Evolutionary conservation across 768 basidiomycete genomes (phyloP), one percentile per base, ranked within the genome.

Genomic region (Megacollybia marginata): DNA sequence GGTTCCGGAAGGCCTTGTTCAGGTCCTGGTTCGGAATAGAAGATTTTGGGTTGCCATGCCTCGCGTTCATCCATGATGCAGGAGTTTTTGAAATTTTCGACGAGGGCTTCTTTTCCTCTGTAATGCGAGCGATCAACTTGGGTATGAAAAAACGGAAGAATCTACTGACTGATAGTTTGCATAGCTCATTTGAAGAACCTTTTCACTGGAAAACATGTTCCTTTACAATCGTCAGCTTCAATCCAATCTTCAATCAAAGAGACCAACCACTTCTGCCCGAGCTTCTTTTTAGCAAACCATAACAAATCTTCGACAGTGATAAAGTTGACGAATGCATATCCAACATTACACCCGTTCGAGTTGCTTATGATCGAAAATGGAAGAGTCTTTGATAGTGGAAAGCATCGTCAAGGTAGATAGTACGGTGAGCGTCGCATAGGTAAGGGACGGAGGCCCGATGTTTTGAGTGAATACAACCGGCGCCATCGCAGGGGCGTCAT

Each of bases 141-240:
- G 7, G 1, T 9, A 32, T 20, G 47, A 48, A 36, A 49, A 18
- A 5, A 16, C 16, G 16, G 46, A 23, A 50, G 15, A 43, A 43
- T 47, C 31, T 15, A 74, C 88, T 48, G 54, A 91, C 90, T 93
- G 91, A 59, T 89, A 92, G 56, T 90, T 92, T 3, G 92, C 92
- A 61, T 92, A 94, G 56, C 85, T 87, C 85, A 92, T 90, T 58
- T 92, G 86, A 47, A 92, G 66, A 9, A 92, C 83, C 60, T 94
- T 94, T 65, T 93, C 88, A 53, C 88, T 91, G 9, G 87, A 87
- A 62, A 89, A 92, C 82, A 90, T 83, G 61, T 94, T 92, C 89
- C 88, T 91, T 62, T 13, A 19, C 38, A 48, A 42, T 45, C n/a
- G 20, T 57, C 35, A 51, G 42, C 46, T 44, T 38, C 33, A 33